These are phyloP conservation scores for Rhododendron williamsianum DNA, from an alignment of 148 eudicot species.

Conservation along the genomic window DNA sequence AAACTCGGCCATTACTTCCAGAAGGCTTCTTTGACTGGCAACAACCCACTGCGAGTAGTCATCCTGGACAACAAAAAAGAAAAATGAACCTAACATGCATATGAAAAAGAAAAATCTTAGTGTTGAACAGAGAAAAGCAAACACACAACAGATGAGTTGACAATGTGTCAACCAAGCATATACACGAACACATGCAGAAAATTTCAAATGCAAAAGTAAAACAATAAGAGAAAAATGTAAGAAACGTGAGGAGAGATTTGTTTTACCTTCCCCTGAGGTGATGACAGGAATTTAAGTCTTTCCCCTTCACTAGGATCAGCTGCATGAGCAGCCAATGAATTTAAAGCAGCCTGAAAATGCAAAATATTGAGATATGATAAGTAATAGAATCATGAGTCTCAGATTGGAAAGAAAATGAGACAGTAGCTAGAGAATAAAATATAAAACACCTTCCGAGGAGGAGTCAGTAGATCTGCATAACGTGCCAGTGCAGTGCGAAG, in stretches of 20 bases:
- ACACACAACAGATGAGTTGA: neutral
- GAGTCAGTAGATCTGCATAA: slow-evolving; percentile 74
- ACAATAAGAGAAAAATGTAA: neutral
- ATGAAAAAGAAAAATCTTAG: neutral
- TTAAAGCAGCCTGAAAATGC: slow-evolving; percentile 57
- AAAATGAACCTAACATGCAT: neutral
- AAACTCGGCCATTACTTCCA: slow-evolving; percentile 79
- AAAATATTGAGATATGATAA: neutral
- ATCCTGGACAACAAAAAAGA: slow-evolving; percentile 40
- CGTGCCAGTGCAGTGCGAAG: slow-evolving; percentile 59
- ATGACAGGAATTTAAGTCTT: slow-evolving; percentile 59
- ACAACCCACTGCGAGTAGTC: slow-evolving; percentile 79
- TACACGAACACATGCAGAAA: neutral
- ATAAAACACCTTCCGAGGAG: slow-evolving; percentile 64
- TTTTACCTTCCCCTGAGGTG: slow-evolving; percentile 80
- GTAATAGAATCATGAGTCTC: neutral
- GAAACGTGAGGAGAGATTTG: neutral
- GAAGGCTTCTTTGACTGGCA: slow-evolving; percentile 80
- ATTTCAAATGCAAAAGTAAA: neutral
- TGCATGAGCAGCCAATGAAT: slow-evolving; percentile 87
- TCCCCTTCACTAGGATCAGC: slow-evolving; percentile 67
- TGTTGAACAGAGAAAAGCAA: neutral
- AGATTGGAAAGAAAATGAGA: neutral
- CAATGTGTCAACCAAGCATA: neutral
- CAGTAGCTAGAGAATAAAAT: neutral